Conservation (phyloP, 352 stramenopile species). For the Plasmopara viticola region DNA sequence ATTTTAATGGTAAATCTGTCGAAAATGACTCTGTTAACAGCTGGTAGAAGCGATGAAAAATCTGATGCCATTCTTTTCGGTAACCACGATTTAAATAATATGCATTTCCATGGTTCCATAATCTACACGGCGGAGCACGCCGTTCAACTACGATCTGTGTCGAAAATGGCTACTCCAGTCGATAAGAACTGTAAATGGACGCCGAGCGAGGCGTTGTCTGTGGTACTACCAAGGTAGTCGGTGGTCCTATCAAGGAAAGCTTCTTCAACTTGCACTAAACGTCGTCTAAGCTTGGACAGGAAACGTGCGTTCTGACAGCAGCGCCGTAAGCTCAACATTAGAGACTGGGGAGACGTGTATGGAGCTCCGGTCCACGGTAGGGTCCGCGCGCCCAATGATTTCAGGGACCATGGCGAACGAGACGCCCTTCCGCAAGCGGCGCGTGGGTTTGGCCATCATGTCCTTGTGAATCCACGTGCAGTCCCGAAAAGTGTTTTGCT, state of each 20-base stretch:
- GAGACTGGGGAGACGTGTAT: slow-evolving; percentile 75
- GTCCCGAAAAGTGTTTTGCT: slow-evolving; percentile 37
- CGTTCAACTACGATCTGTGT: too few relatives aligned
- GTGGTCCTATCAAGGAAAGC: not conserved
- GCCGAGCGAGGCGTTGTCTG: slow-evolving; percentile 4
- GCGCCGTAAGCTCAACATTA: slow-evolving; percentile 62
- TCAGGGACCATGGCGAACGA: slow-evolving; percentile 51
- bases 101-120: too few relatives aligned
- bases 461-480: slow-evolving; percentile 44
- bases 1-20: too few relatives aligned
- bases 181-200: not conserved
- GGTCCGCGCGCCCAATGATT: slow-evolving; percentile 70
- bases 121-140: too few relatives aligned
- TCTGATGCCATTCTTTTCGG: too few relatives aligned
- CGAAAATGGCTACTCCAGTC: not conserved
- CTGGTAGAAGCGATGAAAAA: too few relatives aligned
- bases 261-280: not conserved
- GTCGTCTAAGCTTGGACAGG: slow-evolving; percentile 34
- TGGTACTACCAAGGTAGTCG: slow-evolving; percentile 27
- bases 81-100: too few relatives aligned
- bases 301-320: slow-evolving; percentile 73
- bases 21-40: too few relatives aligned
- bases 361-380: slow-evolving; percentile 59
- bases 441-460: slow-evolving; percentile 37
- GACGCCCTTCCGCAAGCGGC: slow-evolving; percentile 47